Evolutionary conservation across 371 early-diverging fungal species (phyloP).

Genomic region (Mortierella sp.): DNA sequence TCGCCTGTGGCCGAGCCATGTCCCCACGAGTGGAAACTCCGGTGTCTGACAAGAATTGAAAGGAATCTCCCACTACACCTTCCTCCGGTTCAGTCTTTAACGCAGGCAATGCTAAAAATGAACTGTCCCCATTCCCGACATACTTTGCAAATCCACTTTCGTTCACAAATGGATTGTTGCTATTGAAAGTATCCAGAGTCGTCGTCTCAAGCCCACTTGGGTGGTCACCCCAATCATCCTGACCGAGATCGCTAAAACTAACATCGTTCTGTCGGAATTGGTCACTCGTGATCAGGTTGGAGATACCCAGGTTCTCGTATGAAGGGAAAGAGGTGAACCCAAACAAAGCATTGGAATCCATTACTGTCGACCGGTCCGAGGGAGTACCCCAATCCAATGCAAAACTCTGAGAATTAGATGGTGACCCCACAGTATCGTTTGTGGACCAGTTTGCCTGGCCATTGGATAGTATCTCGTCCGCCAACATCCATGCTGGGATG

Average conservation of each 20-base stretch:
- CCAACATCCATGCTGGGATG: constrained; percentile 39
- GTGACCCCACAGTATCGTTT: background rate
- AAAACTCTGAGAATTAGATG: constrained; percentile 4
- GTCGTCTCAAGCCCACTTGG: no score
- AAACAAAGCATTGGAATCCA: constrained; percentile 36
- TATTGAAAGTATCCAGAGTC: background rate
- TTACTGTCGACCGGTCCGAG: constrained; percentile 12
- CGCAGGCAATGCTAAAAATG: no score
- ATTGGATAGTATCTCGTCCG: constrained; percentile 15
- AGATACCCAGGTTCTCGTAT: constrained; percentile 29
- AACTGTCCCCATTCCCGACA: no score
- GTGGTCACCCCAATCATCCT: background rate
- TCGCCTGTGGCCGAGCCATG: no score
- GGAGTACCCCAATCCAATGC: constrained; percentile 14
- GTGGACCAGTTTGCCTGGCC: background rate
- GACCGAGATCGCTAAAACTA: background rate
- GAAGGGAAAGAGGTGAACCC: constrained; percentile 44
- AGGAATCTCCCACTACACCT: no score
- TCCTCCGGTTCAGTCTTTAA: no score
- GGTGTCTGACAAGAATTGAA: no score
- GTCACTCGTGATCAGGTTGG: constrained; percentile 30
- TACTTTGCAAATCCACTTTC: no score
- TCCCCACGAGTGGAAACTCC: no score
- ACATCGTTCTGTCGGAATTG: constrained; percentile 6
- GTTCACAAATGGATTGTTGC: background rate